phyloP scores from a whole-genome alignment of 257 asterid species.

The Euphrasia confusa region DNA sequence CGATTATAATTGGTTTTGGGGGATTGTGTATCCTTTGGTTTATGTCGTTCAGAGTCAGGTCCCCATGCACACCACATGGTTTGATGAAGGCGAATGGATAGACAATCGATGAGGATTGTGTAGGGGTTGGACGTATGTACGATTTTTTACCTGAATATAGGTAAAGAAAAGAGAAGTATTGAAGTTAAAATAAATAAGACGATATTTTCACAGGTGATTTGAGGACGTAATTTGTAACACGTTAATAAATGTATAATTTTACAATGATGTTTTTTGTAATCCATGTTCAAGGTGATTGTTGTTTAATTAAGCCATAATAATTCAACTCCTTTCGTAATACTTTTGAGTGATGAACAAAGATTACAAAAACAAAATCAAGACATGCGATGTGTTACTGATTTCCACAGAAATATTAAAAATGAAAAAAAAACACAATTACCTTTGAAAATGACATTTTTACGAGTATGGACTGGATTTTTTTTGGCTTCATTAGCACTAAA shows the following conservation, averaged over 20 bases:
- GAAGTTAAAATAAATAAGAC: background rate
- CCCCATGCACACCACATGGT: slow-evolving; percentile 78
- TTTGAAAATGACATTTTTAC: slow-evolving; percentile 56
- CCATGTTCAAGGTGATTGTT: background rate
- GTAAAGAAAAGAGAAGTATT: background rate
- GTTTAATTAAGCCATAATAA: background rate
- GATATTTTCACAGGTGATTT: background rate
- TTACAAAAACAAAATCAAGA: background rate
- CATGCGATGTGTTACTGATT: background rate
- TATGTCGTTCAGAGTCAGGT: slow-evolving; percentile 79
- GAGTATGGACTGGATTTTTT: slow-evolving; percentile 43
- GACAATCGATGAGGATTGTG: slow-evolving; percentile 51
- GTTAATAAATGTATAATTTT: background rate
- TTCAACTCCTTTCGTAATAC: background rate
- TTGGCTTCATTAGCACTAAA: slow-evolving; percentile 35
- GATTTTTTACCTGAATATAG: slow-evolving; percentile 61
- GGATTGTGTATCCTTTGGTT: slow-evolving; percentile 69
- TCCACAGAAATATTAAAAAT: background rate
- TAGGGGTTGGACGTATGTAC: slow-evolving; percentile 58
- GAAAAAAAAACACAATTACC: slow-evolving; percentile 34
- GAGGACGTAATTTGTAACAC: background rate
- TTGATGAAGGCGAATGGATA: slow-evolving; percentile 77
- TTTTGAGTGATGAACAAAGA: background rate
- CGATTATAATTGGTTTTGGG: slow-evolving; percentile 41
- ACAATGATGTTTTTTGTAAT: background rate